Evolutionary conservation across 2,329 filamentous ascomycete genomes (phyloP).

Genomic region (Thielaviopsis cerberus): DNA sequence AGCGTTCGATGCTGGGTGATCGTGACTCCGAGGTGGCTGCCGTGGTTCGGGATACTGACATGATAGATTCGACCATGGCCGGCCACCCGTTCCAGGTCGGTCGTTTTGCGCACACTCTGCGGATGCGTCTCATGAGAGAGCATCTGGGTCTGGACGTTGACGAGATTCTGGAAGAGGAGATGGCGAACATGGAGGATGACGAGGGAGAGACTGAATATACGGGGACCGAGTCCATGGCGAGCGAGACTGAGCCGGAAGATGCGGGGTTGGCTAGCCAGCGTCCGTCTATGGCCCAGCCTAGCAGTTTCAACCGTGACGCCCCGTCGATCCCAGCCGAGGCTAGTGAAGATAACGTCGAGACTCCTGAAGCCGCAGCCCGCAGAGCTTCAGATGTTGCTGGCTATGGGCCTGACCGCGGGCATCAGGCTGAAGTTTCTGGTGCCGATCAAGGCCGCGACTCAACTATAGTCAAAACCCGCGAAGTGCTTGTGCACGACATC

Average conservation of each 20-base stretch:
- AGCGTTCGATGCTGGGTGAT: constrained; percentile 81
- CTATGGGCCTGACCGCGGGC: constrained; percentile 59
- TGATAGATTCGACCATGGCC: constrained; percentile 82
- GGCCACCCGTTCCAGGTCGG: constrained; percentile 78
- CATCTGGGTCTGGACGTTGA: constrained; percentile 93
- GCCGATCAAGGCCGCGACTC: constrained; percentile 52
- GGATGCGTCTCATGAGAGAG: constrained; percentile 87
- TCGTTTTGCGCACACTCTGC: constrained; percentile 78
- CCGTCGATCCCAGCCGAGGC: constrained; percentile 21
- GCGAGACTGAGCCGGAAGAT: background rate
- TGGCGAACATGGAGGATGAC: constrained; percentile 46
- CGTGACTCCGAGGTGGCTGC: constrained; percentile 85
- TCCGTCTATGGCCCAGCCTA: background rate
- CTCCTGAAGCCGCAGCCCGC: constrained; percentile 11
- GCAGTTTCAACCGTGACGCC: constrained; percentile 60
- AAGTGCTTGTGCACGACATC: constrained; percentile 50
- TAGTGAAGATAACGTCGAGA: constrained; percentile 26
- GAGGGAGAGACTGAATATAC: constrained; percentile 43
- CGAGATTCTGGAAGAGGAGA: constrained; percentile 64
- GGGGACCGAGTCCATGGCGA: constrained; percentile 18
- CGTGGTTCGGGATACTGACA: constrained; percentile 78
- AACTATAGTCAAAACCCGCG: constrained; percentile 44
- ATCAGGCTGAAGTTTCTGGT: constrained; percentile 40
- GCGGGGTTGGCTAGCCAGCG: background rate
- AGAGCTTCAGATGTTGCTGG: constrained; percentile 36